phyloP scores from a whole-genome alignment of 805 yeast genomes.

The Metschnikowia bowlesiae region DNA sequence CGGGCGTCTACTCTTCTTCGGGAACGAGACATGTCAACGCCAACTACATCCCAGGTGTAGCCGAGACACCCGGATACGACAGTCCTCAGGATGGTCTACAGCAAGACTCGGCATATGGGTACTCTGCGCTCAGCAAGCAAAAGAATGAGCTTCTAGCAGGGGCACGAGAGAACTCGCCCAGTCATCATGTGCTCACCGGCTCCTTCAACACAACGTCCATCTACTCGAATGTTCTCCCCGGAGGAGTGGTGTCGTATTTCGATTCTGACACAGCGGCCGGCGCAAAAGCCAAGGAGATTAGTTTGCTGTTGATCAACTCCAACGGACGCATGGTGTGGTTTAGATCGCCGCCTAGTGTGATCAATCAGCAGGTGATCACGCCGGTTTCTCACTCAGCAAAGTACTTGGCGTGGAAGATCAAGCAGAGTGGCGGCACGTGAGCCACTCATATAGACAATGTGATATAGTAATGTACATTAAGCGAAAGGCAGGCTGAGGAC shows the following conservation, averaged over 20 bases:
- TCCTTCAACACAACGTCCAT: slow-evolving; percentile 30
- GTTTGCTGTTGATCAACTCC: slow-evolving; percentile 14
- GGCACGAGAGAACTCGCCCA: slow-evolving; percentile 12
- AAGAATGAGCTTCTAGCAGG: slow-evolving; percentile 10
- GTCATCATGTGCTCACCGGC: slow-evolving; percentile 6
- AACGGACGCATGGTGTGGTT: slow-evolving; percentile 47
- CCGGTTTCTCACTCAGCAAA: slow-evolving; percentile 69
- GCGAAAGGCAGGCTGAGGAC: neutral
- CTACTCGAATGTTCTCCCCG: slow-evolving; percentile 34
- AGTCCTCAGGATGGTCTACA: slow-evolving; percentile 3
- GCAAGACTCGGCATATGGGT: slow-evolving; percentile 5
- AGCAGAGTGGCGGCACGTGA: neutral
- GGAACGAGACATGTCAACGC: slow-evolving; percentile 16
- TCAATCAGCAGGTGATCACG: slow-evolving; percentile 23
- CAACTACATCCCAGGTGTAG: slow-evolving; percentile 11
- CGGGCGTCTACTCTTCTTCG: slow-evolving; percentile 11
- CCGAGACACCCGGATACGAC: slow-evolving; percentile 3
- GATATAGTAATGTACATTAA: slow-evolving; percentile 1
- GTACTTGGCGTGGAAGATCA: slow-evolving; percentile 50
- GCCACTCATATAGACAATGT: neutral
- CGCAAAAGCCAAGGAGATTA: slow-evolving; percentile 6
- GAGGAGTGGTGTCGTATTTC: slow-evolving; percentile 38
- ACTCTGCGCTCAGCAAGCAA: slow-evolving; percentile 3
- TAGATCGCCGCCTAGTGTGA: slow-evolving; percentile 57
- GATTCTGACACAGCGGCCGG: slow-evolving; percentile 8